Percentiles rank a stretch among this genome's conserved stretches.
phyloP scores from a whole-genome alignment of 1,284 basidiomycete species.

The Fomitopsis betulina region DNA sequence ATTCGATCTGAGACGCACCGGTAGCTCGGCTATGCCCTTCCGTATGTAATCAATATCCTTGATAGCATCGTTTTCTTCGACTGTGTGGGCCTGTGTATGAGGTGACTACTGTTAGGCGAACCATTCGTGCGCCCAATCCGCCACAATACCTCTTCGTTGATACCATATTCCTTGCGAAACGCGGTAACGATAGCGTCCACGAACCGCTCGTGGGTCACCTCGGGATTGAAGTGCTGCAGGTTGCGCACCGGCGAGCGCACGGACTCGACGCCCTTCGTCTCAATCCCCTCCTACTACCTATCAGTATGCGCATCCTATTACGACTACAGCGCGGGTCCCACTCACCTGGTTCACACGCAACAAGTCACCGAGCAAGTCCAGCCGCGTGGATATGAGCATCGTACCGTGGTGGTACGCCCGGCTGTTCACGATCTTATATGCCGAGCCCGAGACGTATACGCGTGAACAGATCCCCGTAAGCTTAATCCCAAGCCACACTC shows the following conservation, averaged over 20 bases:
- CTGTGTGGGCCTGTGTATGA: slow-evolving; percentile 25
- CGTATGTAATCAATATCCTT: slow-evolving; percentile 53
- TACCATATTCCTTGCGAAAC: slow-evolving; percentile 65
- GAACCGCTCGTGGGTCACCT: slow-evolving; percentile 68
- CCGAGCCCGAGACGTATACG: slow-evolving; percentile 89
- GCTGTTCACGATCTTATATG: slow-evolving; percentile 91
- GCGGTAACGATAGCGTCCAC: slow-evolving; percentile 65
- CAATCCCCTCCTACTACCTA: slow-evolving; percentile 62
- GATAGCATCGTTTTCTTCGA: slow-evolving; percentile 42
- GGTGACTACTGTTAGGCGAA: background rate
- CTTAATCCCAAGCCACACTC: slow-evolving; percentile 13
- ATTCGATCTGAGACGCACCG: slow-evolving; percentile 36
- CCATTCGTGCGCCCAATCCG: background rate
- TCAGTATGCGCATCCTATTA: too few relatives aligned
- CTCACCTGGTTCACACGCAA: slow-evolving; percentile 70
- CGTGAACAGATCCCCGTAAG: slow-evolving; percentile 1
- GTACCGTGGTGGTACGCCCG: slow-evolving; percentile 98
- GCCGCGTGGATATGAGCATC: slow-evolving; percentile 89
- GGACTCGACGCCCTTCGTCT: slow-evolving; percentile 85
- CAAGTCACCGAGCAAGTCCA: slow-evolving; percentile 69
- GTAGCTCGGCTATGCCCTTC: slow-evolving; percentile 68
- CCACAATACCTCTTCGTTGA: slow-evolving; percentile 38
- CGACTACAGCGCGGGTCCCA: background rate
- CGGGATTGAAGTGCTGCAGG: slow-evolving; percentile 53
- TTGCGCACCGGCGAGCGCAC: slow-evolving; percentile 92